A percentile compares a stretch with the other conserved stretches of the same genome.
Evolutionary conservation across 2,329 filamentous ascomycete genomes (phyloP).

Genomic region (Phaeoacremonium minimum): DNA sequence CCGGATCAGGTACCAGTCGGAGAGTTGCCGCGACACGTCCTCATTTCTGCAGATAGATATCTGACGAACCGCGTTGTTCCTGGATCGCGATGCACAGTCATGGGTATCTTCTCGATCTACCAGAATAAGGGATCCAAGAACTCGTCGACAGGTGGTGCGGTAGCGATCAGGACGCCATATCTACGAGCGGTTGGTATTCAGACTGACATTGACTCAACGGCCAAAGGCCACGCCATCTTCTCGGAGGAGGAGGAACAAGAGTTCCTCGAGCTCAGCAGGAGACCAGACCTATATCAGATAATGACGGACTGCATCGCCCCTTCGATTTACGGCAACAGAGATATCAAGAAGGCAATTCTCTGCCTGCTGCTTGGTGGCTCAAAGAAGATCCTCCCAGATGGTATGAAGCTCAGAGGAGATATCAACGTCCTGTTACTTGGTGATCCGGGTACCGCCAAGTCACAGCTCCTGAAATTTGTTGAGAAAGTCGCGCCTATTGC

Average conservation of each 20-base stretch:
- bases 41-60: constrained; percentile 95
- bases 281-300: constrained; percentile 86
- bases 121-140: constrained; percentile 85
- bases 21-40: constrained; percentile 88
- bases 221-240: constrained; percentile 79
- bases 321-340: constrained; percentile 91
- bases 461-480: constrained; percentile 93
- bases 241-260: constrained; percentile 97
- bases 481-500: constrained; percentile 95
- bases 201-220: constrained; percentile 83
- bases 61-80: constrained; percentile 94
- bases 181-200: constrained; percentile 89
- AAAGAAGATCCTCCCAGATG: constrained; percentile 95
- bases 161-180: constrained; percentile 94
- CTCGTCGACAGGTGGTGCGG: constrained; percentile 68
- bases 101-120: constrained; percentile 98
- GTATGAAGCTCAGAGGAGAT: constrained; percentile 95
- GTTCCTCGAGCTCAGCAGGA: constrained; percentile 83
- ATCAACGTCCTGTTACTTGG: constrained; percentile 96
- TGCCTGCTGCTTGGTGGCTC: constrained; percentile 91
- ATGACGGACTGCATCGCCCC: constrained; percentile 93
- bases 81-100: constrained; percentile 89
- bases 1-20: constrained; percentile 97
- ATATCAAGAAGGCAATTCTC: constrained; percentile 97
- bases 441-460: constrained; percentile 97